phyloP scores from a whole-genome alignment of 495 filamentous ascomycete genomes.

The Ramalina intermedia region DNA sequence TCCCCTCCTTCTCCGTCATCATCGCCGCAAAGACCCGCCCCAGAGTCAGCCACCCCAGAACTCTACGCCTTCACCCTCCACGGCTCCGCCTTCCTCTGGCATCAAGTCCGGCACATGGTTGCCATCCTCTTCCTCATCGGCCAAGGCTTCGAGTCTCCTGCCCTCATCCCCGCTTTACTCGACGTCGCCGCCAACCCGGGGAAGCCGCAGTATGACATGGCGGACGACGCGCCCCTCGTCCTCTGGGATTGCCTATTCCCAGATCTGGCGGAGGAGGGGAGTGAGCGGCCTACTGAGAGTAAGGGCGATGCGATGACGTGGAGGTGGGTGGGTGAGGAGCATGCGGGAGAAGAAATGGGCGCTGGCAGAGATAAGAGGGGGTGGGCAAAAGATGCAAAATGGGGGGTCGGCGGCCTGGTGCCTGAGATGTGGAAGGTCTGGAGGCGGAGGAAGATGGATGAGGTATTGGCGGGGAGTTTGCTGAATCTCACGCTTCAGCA shows the following conservation, averaged over 20 bases:
- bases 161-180: slow-evolving; percentile 55
- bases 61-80: slow-evolving; percentile 76
- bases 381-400: slow-evolving; percentile 29
- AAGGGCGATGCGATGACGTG: slow-evolving; percentile 57
- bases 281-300: slow-evolving; percentile 27
- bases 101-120: slow-evolving; percentile 90
- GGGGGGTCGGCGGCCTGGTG: slow-evolving; percentile 51
- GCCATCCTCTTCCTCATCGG: slow-evolving; percentile 79
- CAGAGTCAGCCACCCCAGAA: slow-evolving; percentile 29
- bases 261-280: slow-evolving; percentile 19
- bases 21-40: no score
- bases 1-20: not conserved
- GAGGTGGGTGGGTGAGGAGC: slow-evolving; percentile 53
- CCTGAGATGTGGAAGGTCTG: slow-evolving; percentile 67
- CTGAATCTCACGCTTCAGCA: slow-evolving; percentile 45
- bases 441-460: slow-evolving; percentile 77
- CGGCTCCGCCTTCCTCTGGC: slow-evolving; percentile 94
- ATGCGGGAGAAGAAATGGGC: slow-evolving; percentile 20
- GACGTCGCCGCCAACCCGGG: slow-evolving; percentile 52
- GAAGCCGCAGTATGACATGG: slow-evolving; percentile 79
- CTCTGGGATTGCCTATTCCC: slow-evolving; percentile 94
- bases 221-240: slow-evolving; percentile 73
- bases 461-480: slow-evolving; percentile 57
- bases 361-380: not conserved
- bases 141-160: slow-evolving; percentile 69